These are phyloP conservation scores for Boletus nobilissimus DNA, from an alignment of 1,284 basidiomycete species.

Conservation along the genomic window DNA sequence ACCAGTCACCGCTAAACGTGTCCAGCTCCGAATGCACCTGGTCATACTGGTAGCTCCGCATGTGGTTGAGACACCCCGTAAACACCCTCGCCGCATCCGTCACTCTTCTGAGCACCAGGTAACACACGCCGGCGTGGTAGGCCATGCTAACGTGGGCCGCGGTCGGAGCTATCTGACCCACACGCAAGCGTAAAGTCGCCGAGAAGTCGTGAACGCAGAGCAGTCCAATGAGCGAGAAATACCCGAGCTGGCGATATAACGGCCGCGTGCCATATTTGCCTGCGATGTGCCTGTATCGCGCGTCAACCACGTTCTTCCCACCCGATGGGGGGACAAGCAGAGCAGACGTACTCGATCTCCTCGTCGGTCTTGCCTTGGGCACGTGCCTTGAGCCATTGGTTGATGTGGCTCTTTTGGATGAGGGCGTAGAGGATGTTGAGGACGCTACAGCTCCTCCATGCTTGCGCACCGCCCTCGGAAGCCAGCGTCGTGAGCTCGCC, in stretches of 20 bases:
- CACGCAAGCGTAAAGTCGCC: slow-evolving; percentile 94
- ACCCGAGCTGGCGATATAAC: slow-evolving; percentile 96
- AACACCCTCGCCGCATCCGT: slow-evolving; percentile 95
- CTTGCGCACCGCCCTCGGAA: slow-evolving; percentile 73
- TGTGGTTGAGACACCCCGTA: slow-evolving; percentile 93
- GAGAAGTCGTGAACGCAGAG: slow-evolving; percentile 93
- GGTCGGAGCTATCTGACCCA: slow-evolving; percentile 90
- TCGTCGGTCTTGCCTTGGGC: slow-evolving; percentile 83
- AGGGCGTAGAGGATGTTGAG: slow-evolving; percentile 98
- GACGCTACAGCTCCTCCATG: slow-evolving; percentile 98
- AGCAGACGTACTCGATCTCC: slow-evolving; percentile 77
- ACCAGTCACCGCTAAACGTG: slow-evolving; percentile 4
- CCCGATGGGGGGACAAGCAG: neutral
- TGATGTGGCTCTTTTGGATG: slow-evolving; percentile 96
- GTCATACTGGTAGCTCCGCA: slow-evolving; percentile 95
- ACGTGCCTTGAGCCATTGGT: slow-evolving; percentile 90
- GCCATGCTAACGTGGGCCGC: slow-evolving; percentile 95
- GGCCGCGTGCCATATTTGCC: slow-evolving; percentile 93
- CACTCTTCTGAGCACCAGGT: slow-evolving; percentile 94
- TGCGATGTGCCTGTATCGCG: slow-evolving; percentile 73
- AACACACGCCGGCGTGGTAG: slow-evolving; percentile 97
- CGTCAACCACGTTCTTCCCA: slow-evolving; percentile 9
- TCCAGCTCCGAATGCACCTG: slow-evolving; percentile 63
- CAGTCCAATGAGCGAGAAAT: slow-evolving; percentile 96
- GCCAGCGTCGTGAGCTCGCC: slow-evolving; percentile 86